Base-by-base conservation (phyloP, 2,329 filamentous ascomycete species). In the Diaporthe ampelina region DNA sequence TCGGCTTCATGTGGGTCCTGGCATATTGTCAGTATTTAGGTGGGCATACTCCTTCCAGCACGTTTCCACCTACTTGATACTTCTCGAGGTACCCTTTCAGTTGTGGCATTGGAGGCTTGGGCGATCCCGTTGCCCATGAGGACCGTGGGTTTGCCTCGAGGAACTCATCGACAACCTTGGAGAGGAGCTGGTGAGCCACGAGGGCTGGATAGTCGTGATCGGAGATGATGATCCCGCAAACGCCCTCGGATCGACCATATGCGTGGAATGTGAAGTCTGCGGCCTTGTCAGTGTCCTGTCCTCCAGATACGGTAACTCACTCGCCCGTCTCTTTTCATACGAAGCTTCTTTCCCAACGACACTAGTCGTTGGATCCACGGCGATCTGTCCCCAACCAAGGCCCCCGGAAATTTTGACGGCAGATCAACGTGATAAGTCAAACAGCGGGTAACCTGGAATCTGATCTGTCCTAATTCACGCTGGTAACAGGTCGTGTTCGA, bases 1-100 rank as follows among this genome's bases (percentile, higher is more conserved):
- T 97, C 95, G 78, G 95, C 95, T 85, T 97, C 90, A 81, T 92
- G 88, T 17, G 96, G 95, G 83, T 98, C 94, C 86, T 98, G 94
- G 13, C 45, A 17, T 50, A 19, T 37, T 17, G 58, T 75, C n/a
- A 75, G 45, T 4, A 24, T 21, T 10, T 19, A 26, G 17, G 37
- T 10, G 11, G 45, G 29, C 3, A n/a, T 11, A 15, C 3, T 32
- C n/a, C 13, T 15, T 7, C 3, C 15, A 13, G 19, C 17, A 4
- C 24, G 19, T 15, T 29, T 32, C n/a, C 7, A 45, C 67, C 40
- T 68, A 73, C 74, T 67, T 75, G 74, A 86, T 95, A 97, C 80
- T 88, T 88, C 80, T 81, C 80, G 63, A 91, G 82, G 84, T 97
- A 97, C 56, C 95, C 93, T 83, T 94, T 92, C 73, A 98, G 88